Conservation (phyloP, 495 filamentous ascomycete genomes). For the Podospora sp. region DNA sequence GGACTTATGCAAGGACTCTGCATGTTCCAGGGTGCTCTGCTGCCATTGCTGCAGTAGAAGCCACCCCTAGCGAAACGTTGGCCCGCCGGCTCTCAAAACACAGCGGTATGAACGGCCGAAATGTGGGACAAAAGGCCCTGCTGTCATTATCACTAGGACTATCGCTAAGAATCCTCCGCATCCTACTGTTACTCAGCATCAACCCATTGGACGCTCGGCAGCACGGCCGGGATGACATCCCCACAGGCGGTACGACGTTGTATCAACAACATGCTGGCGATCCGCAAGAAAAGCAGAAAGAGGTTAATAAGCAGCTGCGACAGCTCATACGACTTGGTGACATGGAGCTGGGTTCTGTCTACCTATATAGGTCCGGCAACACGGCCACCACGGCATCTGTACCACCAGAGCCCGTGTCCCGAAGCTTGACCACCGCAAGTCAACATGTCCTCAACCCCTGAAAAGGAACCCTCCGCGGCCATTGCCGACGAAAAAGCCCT, state of each 20-base stretch:
- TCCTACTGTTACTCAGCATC: conserved; percentile 3
- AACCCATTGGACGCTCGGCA: background rate
- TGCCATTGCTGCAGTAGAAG: background rate
- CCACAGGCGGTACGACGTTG: background rate
- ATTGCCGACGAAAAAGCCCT: background rate
- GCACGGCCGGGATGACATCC: background rate
- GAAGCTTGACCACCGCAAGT: background rate
- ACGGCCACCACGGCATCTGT: background rate
- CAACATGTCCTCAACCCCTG: conserved; percentile 24
- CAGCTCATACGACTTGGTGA: background rate
- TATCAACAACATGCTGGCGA: background rate
- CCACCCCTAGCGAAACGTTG: too few species aligned
- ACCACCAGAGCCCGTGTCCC: background rate
- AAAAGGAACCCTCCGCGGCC: conserved; percentile 20
- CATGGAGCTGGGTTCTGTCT: background rate
- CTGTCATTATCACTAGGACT: background rate
- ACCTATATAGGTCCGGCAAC: background rate
- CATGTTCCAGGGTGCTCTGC: background rate
- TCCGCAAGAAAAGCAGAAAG: background rate
- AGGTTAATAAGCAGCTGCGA: background rate
- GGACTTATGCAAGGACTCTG: background rate
- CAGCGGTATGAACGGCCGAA: too few species aligned
- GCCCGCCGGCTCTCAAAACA: too few species aligned
- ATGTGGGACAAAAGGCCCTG: background rate
- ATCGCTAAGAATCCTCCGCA: background rate